Percentiles rank a stretch among this genome's conserved stretches.
Conservation (phyloP, 352 stramenopile genomes). For the Globisporangium apiculatum region DNA sequence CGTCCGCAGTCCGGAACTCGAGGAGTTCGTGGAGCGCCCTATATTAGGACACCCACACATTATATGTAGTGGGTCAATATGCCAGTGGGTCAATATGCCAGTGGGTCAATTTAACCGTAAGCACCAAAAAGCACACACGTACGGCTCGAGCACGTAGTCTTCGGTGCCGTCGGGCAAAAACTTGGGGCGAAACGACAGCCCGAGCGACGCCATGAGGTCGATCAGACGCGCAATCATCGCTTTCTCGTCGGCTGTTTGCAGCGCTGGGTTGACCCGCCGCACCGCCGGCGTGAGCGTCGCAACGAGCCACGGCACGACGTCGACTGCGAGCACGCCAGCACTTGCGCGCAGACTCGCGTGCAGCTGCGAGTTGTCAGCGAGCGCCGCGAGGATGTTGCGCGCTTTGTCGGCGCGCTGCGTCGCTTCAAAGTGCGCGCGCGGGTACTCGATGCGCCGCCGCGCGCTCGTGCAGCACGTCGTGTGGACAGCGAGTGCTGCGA, state of each 20-base stretch:
- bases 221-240: conserved; percentile 59
- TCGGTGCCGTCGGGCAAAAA: conserved; percentile 57
- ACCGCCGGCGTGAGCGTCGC: conserved; percentile 57
- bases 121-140: conserved; percentile 17
- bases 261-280: conserved; percentile 40
- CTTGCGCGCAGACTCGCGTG: conserved; percentile 54
- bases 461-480: conserved; percentile 68
- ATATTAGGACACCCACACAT: not conserved
- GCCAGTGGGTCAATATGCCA: not conserved
- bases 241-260: conserved; percentile 66
- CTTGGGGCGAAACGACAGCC: conserved; percentile 69
- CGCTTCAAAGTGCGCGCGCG: conserved; percentile 47
- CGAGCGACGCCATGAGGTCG: conserved; percentile 69
- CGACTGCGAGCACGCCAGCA: conserved; percentile 47
- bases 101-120: too few species aligned
- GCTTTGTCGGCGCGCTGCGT: conserved; percentile 52
- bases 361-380: conserved; percentile 55
- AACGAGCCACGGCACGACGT: conserved; percentile 74
- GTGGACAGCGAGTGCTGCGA: conserved; percentile 65
- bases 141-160: conserved; percentile 75
- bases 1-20: conserved; percentile 27
- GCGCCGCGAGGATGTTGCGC: conserved; percentile 56
- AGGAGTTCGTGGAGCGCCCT: conserved; percentile 70
- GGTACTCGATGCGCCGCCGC: conserved; percentile 66
- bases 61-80: not conserved